A percentile compares a stretch with the other conserved stretches of the same genome.
Conservation (phyloP, 495 filamentous ascomycete species). For the Podospora fimiseda region DNA sequence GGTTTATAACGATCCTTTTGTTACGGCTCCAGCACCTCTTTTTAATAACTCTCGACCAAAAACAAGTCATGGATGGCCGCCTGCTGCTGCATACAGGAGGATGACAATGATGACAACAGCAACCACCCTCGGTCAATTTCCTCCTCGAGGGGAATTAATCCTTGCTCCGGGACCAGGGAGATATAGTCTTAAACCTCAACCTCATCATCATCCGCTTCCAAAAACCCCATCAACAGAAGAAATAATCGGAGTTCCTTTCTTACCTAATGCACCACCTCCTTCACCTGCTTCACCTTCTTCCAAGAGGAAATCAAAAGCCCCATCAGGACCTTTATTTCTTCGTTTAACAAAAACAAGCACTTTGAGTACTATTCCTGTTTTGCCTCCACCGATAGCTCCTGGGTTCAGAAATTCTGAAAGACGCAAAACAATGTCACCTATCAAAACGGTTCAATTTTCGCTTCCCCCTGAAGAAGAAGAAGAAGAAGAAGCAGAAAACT, state of each 20-base stretch:
- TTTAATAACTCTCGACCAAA: neutral
- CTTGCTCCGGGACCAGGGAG: neutral
- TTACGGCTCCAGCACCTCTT: neutral
- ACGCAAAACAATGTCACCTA: neutral
- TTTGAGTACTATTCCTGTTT: constrained; percentile 12
- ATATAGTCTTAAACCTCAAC: neutral
- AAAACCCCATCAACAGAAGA: neutral
- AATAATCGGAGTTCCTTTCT: neutral
- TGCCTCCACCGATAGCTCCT: constrained; percentile 9
- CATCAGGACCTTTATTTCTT: constrained; percentile 9
- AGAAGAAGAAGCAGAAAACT: neutral
- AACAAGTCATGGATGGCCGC: neutral
- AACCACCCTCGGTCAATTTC: neutral
- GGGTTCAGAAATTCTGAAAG: neutral
- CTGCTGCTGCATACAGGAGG: neutral
- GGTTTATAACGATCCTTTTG: constrained; percentile 10
- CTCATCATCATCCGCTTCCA: constrained; percentile 1
- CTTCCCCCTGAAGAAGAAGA: too few species aligned
- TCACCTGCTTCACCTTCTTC: neutral
- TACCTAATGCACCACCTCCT: constrained; percentile 3
- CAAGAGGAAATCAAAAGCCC: neutral
- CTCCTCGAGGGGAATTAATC: constrained; percentile 1
- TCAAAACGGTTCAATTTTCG: neutral
- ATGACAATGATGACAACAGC: neutral
- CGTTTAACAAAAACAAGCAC: constrained; percentile 15